Evolutionary conservation across 306 rosid species (phyloP).

Genomic region (Astragalus membranaceus): DNA sequence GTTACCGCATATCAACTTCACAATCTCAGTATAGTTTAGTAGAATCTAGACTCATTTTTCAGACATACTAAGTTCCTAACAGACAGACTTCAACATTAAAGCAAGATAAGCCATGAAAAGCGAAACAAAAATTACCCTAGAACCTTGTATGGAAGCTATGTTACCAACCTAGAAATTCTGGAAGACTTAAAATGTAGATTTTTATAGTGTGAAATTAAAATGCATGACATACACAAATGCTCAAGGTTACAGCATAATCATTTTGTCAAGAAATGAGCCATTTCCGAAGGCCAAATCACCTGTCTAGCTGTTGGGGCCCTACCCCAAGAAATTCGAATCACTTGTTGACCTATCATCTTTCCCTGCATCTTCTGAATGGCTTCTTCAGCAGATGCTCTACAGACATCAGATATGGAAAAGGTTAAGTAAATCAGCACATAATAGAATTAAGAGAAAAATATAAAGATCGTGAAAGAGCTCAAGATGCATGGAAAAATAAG

Average conservation of each 20-base stretch:
- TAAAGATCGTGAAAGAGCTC: slow-evolving; percentile 1
- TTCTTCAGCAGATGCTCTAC: slow-evolving; percentile 83
- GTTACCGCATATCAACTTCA: neutral
- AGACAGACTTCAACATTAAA: neutral
- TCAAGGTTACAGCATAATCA: neutral
- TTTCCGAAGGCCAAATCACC: slow-evolving; percentile 41
- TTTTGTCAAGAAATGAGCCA: neutral
- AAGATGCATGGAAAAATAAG: neutral
- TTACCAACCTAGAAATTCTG: slow-evolving; percentile 1
- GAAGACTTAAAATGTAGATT: neutral
- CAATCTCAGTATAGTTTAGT: neutral
- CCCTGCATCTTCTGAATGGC: slow-evolving; percentile 90
- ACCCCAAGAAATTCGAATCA: slow-evolving; percentile 82
- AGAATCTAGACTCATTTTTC: neutral
- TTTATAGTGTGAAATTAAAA: neutral
- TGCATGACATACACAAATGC: neutral
- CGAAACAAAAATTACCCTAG: neutral
- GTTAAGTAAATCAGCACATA: neutral
- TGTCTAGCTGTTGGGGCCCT: slow-evolving; percentile 74
- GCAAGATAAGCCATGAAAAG: neutral
- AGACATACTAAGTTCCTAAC: neutral
- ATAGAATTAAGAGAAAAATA: neutral
- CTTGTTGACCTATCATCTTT: slow-evolving; percentile 81
- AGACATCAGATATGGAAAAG: slow-evolving; percentile 9
- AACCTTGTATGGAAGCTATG: neutral